phyloP scores from a whole-genome alignment of 2,329 filamentous ascomycete species.

The Aspergillus floridensis region DNA sequence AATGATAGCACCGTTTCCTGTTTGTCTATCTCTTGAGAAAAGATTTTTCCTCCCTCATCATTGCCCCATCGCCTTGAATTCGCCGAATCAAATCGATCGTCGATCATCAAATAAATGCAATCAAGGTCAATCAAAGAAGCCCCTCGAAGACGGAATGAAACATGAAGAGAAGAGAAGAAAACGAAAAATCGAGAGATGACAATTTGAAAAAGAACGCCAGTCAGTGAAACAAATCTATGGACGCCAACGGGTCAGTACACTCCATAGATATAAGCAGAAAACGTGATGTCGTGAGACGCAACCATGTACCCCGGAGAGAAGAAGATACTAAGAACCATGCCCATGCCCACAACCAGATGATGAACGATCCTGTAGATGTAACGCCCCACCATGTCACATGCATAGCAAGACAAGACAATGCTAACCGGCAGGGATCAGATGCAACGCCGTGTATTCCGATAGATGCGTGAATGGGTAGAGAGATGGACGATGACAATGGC shows the following conservation, averaged over 20 bases:
- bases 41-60: neutral
- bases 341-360: neutral
- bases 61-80: neutral
- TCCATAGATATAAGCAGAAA: neutral
- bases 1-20: neutral
- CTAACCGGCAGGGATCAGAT: neutral
- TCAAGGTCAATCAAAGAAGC: neutral
- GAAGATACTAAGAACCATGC: neutral
- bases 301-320: neutral
- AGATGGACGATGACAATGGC: too few relatives aligned
- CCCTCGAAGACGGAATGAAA: neutral
- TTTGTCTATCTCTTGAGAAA: neutral
- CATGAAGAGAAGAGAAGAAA: neutral
- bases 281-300: neutral
- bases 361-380: slow-evolving; percentile 1
- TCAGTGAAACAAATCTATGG: neutral
- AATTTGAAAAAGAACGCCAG: neutral
- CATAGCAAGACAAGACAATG: slow-evolving; percentile 1
- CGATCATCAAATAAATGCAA: neutral
- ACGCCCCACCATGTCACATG: slow-evolving; percentile 3
- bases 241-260: neutral
- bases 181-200: neutral
- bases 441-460: neutral
- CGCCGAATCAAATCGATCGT: neutral
- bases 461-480: neutral